Evolutionary conservation across 225 moss, liverwort and hornwort genomes (phyloP).

Genomic region (Pleurozium schreberi): DNA sequence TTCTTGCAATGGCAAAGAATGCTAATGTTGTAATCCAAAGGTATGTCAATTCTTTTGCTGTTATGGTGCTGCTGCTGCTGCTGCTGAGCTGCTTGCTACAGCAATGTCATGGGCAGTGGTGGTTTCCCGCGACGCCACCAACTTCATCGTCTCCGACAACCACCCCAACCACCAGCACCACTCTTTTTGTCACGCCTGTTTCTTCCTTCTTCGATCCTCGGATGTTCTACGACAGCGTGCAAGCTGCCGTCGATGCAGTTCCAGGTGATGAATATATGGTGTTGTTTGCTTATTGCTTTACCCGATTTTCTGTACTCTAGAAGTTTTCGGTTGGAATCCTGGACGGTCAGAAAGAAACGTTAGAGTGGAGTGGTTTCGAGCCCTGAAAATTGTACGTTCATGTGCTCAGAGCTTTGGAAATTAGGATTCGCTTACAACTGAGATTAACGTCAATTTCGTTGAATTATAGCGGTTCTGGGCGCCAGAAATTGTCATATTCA

Average conservation of each 20-base stretch:
- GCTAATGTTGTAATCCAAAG: neutral
- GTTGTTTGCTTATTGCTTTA: neutral
- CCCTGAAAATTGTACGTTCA: neutral
- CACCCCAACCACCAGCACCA: neutral
- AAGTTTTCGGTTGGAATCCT: neutral
- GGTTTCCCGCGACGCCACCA: neutral
- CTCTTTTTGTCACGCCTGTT: neutral
- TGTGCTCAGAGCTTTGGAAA: neutral
- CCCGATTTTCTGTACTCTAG: neutral
- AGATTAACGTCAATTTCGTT: neutral
- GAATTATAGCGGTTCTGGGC: neutral
- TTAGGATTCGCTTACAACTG: neutral
- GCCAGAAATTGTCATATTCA: too few relatives aligned
- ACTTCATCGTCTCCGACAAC: neutral
- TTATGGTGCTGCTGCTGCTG: neutral
- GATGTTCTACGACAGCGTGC: conserved; percentile 16
- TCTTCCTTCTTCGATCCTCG: neutral
- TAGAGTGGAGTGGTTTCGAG: neutral
- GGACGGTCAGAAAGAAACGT: neutral
- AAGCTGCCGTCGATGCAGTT: conserved; percentile 47
- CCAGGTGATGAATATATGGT: conserved; percentile 2
- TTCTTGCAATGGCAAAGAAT: conserved; percentile 12
- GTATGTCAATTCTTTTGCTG: neutral
- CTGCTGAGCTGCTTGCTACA: neutral
- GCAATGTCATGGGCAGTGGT: conserved; percentile 18